These are phyloP conservation scores for Phytophthora sansomeana DNA, from an alignment of 352 stramenopile genomes.

Conservation along the genomic window DNA sequence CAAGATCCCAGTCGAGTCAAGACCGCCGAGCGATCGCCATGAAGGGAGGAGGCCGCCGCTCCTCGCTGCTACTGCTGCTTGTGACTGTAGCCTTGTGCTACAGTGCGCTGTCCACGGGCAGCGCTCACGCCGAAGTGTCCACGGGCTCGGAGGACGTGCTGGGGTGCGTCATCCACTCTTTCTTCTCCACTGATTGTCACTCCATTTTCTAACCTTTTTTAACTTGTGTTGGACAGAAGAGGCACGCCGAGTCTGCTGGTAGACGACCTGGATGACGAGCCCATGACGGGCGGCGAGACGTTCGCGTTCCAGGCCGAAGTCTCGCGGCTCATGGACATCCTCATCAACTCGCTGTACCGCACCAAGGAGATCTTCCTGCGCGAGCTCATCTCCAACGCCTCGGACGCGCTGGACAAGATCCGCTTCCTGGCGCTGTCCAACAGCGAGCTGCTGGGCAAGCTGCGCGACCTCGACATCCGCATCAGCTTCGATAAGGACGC, in stretches of 20 bases:
- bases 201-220: not conserved
- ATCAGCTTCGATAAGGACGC: conserved; percentile 97
- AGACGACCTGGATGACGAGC: conserved; percentile 55
- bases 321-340: conserved; percentile 99
- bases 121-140: conserved; percentile 43
- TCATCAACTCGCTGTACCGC: conserved; percentile 98
- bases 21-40: not conserved
- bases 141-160: conserved; percentile 48
- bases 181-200: not conserved
- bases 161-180: conserved; percentile 35
- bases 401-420: conserved; percentile 99
- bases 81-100: conserved; percentile 46
- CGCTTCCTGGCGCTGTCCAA: conserved; percentile 97
- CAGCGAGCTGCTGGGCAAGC: conserved; percentile 69
- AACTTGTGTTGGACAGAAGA: conserved; percentile 30
- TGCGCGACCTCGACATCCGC: conserved; percentile 95
- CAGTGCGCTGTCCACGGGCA: conserved; percentile 32
- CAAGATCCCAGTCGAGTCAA: conserved; percentile 13
- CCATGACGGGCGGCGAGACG: conserved; percentile 72
- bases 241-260: conserved; percentile 46
- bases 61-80: conserved; percentile 48
- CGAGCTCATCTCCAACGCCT: conserved; percentile 99
- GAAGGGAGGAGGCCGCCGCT: conserved; percentile 29
- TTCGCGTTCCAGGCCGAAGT: conserved; percentile 97
- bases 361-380: conserved; percentile 99